Evolutionary conservation across 2,329 filamentous ascomycete species (phyloP), one percentile per base, ranked within the genome.

Genomic region (Colletotrichum musae): DNA sequence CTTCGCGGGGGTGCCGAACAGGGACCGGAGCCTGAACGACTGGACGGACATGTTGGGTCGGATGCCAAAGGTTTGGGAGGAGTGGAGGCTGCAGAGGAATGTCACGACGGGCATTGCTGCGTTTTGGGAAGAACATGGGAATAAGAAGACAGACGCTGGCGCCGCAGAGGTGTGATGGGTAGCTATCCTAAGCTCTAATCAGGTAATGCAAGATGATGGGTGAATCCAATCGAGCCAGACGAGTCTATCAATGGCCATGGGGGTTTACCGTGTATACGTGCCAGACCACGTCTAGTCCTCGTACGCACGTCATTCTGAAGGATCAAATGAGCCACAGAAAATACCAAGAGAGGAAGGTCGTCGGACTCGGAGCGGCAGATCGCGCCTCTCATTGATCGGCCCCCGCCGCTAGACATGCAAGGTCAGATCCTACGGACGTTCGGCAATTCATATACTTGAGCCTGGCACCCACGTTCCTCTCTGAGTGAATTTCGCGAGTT

Each of bases 1-100:
- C 52, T 73, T 73, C 57, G 71, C 72, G 3, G 72, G 72, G 2
- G 16, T 64, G 3, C 39, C 36, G 0, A n/a, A 52, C 1, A 50
- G 47, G 5, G 65, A 41, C 5, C 13, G 16, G 2, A n/a, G 13
- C 15, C 5, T 43, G 5, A 15, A 43, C 13, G 41, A 43, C 4
- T 43, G 41, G 41, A 15, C 16, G 41, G 41, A n/a, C 13, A 43
- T 43, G 41, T 15, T 43, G 41, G 41, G 41, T 15, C 6, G 41
- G 6, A 15, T 43, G 41, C 13, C 13, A 13, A 43, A 43, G 13
- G 13, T 43, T 7, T 43, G 41, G 41, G 41, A 15, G 16, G 13
- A 15, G 41, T 15, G 41, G 41, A 15, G 41, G 16, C 13, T n/a
- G 6, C 16, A 15, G 41, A 43, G 41, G 16, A n/a, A 43, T 43